Evolutionary conservation across 1,139 yeast genomes (phyloP).

Genomic region (Pichia sp.): DNA sequence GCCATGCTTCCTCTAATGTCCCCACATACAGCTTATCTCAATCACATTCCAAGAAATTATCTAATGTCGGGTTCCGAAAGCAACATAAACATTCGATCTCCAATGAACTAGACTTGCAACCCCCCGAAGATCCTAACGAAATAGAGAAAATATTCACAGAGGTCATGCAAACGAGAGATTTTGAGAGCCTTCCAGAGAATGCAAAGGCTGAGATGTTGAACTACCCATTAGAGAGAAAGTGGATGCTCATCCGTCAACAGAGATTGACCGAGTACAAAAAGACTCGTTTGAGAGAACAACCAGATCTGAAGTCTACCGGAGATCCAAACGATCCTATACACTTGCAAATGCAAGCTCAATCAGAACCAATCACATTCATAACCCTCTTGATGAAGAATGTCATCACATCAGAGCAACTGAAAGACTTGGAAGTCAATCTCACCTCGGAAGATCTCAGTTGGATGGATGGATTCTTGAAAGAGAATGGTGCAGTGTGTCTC

Average conservation of each 20-base stretch:
- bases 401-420: conserved; percentile 64
- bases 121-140: conserved; percentile 52
- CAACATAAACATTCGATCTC: conserved; percentile 28
- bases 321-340: conserved; percentile 11
- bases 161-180: conserved; percentile 76
- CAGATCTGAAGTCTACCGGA: conserved; percentile 10
- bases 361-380: conserved; percentile 43
- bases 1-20: conserved; percentile 12
- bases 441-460: conserved; percentile 89
- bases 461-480: conserved; percentile 75
- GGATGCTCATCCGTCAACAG: conserved; percentile 90
- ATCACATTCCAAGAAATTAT: conserved; percentile 23
- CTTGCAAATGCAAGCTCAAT: conserved; percentile 11
- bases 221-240: conserved; percentile 73
- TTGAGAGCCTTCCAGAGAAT: conserved; percentile 66
- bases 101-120: conserved; percentile 39
- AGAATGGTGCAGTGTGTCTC: conserved; percentile 86
- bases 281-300: conserved; percentile 33
- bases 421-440: conserved; percentile 82
- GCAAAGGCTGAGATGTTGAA: conserved; percentile 75
- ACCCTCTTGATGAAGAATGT: conserved; percentile 63
- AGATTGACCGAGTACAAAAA: conserved; percentile 68
- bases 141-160: conserved; percentile 61
- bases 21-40: conserved; percentile 23
- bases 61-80: conserved; percentile 19